These are phyloP conservation scores for Cenchrus fungigraminus DNA, from an alignment of 176 grass and related monocot species.

Conservation along the genomic window DNA sequence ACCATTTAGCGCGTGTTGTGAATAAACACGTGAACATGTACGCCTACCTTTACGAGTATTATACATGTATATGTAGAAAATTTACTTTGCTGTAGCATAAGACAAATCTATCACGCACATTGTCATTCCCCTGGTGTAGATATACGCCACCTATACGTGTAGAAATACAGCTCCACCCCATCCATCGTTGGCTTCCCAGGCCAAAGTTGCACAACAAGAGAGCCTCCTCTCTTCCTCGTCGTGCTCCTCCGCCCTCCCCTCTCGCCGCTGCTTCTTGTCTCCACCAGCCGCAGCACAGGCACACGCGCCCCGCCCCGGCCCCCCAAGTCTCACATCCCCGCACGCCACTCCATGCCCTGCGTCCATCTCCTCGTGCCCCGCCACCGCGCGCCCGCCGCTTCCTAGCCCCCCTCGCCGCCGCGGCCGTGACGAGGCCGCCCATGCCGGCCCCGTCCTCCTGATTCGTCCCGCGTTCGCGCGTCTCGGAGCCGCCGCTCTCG, in stretches of 20 bases:
- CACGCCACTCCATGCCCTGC: not conserved
- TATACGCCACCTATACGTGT: not conserved
- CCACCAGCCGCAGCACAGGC: not conserved
- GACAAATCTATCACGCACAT: not conserved
- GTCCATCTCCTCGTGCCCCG: constrained; percentile 11
- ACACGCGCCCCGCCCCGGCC: not conserved
- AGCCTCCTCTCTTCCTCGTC: not conserved
- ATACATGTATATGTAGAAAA: not conserved
- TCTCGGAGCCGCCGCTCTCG: not conserved
- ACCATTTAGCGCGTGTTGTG: too few relatives aligned
- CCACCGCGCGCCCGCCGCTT: not conserved
- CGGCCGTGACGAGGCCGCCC: constrained; percentile 25
- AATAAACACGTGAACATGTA: too few relatives aligned
- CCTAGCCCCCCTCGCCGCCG: not conserved
- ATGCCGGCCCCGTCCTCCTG: constrained; percentile 10
- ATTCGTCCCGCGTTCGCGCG: constrained; percentile 21
- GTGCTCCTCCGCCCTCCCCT: not conserved
- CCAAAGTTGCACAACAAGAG: not conserved
- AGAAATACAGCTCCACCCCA: not conserved
- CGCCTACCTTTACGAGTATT: not conserved
- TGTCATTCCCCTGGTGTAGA: not conserved
- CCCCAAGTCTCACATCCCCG: not conserved
- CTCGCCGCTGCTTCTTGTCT: not conserved
- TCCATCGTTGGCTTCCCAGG: too few relatives aligned
- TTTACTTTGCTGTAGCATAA: not conserved